Base-by-base conservation (phyloP, 441 rosid species). In the Populus trichocarpa region DNA sequence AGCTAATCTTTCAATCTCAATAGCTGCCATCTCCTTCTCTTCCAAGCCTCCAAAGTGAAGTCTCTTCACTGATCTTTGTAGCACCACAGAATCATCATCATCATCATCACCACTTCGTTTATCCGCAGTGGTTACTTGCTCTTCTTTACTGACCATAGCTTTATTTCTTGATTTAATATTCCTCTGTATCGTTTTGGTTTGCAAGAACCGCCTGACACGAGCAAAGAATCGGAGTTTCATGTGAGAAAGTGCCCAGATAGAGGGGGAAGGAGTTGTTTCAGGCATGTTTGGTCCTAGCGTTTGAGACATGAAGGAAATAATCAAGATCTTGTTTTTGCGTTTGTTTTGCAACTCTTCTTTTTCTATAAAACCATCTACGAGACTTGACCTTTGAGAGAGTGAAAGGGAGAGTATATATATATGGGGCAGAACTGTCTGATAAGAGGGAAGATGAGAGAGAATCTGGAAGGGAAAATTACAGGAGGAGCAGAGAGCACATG, bases 31-130 rank as follows among this genome's bases (percentile, higher is more conserved):
- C 78, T 86, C 89, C 80, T 90, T 92, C 84, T 92, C 98, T 73
- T 89, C 92, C 81, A 81, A 84, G 70, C 82, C 87, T 36, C 99
- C 99, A 6, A 95, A 95, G 82, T 90, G 93, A 84, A 95, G 89
- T 72, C 80, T 90, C 86, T 95, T 95, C 40, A 95, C 99, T 6
- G 97, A 87, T 81, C 81, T 95, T 61, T 90, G 98, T 69, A 95
- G 77, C 67, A 81, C 82, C 78, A 85, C 81, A 57, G 87, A 78
- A 64, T 76, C 87, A 8, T 77, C 83, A 65, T 82, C 87, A 42
- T 50, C 81, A 32, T 53, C 14, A 16, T 40, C 32, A 30, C 32
- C 35, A 25, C 0, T 36, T 53, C 2, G 9, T 53, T 1, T 53
- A 42, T 65, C 75, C 57, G 23, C 61, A 13, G n/a, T 5, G 9